A percentile compares a stretch with the other conserved stretches of the same genome.
phyloP scores from a whole-genome alignment of 192 early-diverging fungal species.

The Coemansia sp. region DNA sequence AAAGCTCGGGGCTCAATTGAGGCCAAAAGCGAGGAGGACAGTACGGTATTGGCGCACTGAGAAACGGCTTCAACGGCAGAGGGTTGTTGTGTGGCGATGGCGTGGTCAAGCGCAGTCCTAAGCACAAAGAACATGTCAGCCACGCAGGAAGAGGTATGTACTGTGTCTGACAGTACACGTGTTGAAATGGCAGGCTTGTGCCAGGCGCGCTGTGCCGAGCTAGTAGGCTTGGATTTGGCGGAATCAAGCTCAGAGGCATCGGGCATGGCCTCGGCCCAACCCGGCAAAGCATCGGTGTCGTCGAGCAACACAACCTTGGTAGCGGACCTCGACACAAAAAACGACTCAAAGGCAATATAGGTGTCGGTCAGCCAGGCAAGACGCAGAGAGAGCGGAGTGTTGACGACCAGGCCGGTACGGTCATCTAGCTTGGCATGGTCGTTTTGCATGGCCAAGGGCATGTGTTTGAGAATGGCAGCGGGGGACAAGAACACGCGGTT shows the following conservation, averaged over 20 bases:
- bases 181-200: background rate
- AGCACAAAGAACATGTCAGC: conserved; percentile 94
- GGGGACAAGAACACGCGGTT: conserved; percentile 31
- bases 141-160: conserved; percentile 58
- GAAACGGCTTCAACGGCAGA: conserved; percentile 66
- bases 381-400: conserved; percentile 28
- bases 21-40: conserved; percentile 24
- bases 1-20: conserved; percentile 27
- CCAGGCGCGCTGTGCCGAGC: background rate
- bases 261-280: conserved; percentile 19
- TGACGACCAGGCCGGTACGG: conserved; percentile 23
- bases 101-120: conserved; percentile 67
- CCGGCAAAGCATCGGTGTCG: conserved; percentile 22
- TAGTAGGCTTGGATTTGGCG: background rate
- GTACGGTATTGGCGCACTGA: conserved; percentile 56
- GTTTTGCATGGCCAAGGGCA: conserved; percentile 13
- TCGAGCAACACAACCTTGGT: conserved; percentile 46
- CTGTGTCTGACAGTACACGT: background rate
- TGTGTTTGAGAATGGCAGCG: conserved; percentile 9
- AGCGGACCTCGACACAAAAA: conserved; percentile 29
- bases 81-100: conserved; percentile 67
- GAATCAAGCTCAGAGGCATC: background rate
- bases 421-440: conserved; percentile 6
- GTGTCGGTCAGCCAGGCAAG: conserved; percentile 35
- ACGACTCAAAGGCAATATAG: conserved; percentile 32